Base-by-base conservation (phyloP, 2,329 filamentous ascomycete species). In the Trichoderma sp. region DNA sequence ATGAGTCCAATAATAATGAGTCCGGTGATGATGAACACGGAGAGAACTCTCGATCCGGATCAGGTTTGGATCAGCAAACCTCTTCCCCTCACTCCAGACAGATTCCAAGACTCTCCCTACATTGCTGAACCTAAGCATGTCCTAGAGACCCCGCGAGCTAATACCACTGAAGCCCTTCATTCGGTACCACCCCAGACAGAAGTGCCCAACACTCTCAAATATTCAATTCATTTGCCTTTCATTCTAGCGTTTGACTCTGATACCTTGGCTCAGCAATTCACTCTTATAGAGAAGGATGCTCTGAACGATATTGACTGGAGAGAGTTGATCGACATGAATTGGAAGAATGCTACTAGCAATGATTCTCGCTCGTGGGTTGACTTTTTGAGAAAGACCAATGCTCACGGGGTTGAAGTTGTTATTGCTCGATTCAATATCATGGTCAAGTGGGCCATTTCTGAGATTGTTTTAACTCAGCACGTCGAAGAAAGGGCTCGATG, bases 291-390 rank as follows among this genome's bases (percentile, higher is more conserved):
- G 76, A 94, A 95, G 77, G 92, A 95, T 76, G 92, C 92, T 0
- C 83, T 96, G 27, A 92, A 93, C 73, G 92, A 95, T 78, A 92
- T 96, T 71, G 92, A 95, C 79, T 96, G 92, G 92, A 93, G 92
- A 77, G 92, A 96, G 73, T 83, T 96, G 14, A 92, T 95, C 67
- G 91, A 94, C 67, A 90, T 96, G 85, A 88, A 88, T 62, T 95
- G 92, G 92, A 93, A 92, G 76, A 88, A 93, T 73, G 83, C 85
- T 21, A 85, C 87, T 19, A 87, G 86, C 59, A 88, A 86, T 61
- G 84, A 90, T 70, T 87, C 89, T 43, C 87, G 89, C 65, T 92
- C 93, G 27, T 96, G 92, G 92, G 92, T 95, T 13, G 90, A 93
- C 55, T 95, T 94, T 76, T 83, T 95, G 52, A 88, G 90, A 64